phyloP scores from a whole-genome alignment of 805 yeast species.

The Saturnispora quitensis region DNA sequence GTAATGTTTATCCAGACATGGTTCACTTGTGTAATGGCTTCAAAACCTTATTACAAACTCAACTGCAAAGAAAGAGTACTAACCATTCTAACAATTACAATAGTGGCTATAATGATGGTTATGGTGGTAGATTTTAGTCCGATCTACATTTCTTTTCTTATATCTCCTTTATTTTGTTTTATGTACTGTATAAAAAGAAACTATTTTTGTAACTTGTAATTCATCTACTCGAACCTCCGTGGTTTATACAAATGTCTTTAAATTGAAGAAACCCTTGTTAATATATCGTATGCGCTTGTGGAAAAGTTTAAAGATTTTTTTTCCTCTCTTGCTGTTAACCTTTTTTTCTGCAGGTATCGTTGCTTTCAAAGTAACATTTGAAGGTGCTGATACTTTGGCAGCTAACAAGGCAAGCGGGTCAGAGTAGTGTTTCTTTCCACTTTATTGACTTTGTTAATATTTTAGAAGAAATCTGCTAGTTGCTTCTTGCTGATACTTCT shows the following conservation, averaged over 20 bases:
- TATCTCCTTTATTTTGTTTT: background rate
- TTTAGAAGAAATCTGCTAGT: background rate
- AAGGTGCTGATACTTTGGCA: constrained; percentile 1
- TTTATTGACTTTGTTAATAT: background rate
- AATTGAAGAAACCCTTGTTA: background rate
- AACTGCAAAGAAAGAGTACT: constrained; percentile 17
- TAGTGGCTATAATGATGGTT: constrained; percentile 6
- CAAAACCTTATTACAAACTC: constrained; percentile 42
- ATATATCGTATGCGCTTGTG: background rate
- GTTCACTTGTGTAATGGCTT: constrained; percentile 87
- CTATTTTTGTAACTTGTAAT: background rate
- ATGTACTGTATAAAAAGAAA: background rate
- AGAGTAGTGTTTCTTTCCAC: background rate
- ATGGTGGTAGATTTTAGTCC: constrained; percentile 7
- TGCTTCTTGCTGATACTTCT: constrained; percentile 37
- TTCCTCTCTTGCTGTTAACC: background rate
- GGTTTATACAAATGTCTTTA: background rate
- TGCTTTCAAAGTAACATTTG: background rate
- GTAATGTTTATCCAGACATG: constrained; percentile 83
- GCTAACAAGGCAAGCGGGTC: constrained; percentile 4
- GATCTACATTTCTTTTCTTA: background rate
- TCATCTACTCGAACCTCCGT: background rate
- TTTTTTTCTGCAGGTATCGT: background rate
- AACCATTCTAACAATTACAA: constrained; percentile 11
- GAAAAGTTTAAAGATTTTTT: background rate